These are phyloP conservation scores for Saccharomycopsis olivae DNA, from an alignment of 805 yeast genomes.

Conservation along the genomic window DNA sequence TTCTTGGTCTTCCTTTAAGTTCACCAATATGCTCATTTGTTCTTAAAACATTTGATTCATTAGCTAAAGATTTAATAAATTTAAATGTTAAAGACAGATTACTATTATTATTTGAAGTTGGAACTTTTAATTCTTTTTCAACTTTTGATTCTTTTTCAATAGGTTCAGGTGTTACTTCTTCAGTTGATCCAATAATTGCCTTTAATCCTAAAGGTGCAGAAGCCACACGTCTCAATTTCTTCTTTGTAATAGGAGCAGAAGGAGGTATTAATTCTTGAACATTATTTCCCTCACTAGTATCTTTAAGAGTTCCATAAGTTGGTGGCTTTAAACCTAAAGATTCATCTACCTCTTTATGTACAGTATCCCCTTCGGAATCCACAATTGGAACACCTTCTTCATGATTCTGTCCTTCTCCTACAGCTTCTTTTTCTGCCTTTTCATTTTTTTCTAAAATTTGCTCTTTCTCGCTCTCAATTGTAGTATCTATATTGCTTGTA, in stretches of 20 bases:
- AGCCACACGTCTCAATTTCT: slow-evolving; percentile 57
- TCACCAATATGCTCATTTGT: slow-evolving; percentile 29
- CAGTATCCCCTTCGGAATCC: not conserved
- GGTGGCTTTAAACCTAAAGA: slow-evolving; percentile 14
- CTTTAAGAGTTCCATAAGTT: slow-evolving; percentile 14
- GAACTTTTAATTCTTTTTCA: not conserved
- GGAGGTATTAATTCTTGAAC: not conserved
- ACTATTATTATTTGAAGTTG: not conserved
- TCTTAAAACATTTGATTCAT: slow-evolving; percentile 15
- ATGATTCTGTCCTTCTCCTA: slow-evolving; percentile 6
- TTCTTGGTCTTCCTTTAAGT: slow-evolving; percentile 29
- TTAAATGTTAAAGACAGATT: not conserved
- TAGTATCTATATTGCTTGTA: slow-evolving; percentile 27
- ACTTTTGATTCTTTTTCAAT: not conserved
- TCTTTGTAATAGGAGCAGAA: not conserved
- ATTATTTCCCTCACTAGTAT: slow-evolving; percentile 5
- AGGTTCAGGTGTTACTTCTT: slow-evolving; percentile 1
- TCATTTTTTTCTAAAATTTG: not conserved
- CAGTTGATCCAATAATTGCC: slow-evolving; percentile 23
- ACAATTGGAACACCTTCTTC: slow-evolving; percentile 10
- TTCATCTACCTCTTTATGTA: not conserved
- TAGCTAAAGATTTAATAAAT: slow-evolving; percentile 9
- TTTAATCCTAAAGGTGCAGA: slow-evolving; percentile 68
- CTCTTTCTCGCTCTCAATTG: not conserved
- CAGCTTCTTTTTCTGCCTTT: not conserved